Conservation (phyloP, 768 basidiomycete species). For the Naematelia encephala region DNA sequence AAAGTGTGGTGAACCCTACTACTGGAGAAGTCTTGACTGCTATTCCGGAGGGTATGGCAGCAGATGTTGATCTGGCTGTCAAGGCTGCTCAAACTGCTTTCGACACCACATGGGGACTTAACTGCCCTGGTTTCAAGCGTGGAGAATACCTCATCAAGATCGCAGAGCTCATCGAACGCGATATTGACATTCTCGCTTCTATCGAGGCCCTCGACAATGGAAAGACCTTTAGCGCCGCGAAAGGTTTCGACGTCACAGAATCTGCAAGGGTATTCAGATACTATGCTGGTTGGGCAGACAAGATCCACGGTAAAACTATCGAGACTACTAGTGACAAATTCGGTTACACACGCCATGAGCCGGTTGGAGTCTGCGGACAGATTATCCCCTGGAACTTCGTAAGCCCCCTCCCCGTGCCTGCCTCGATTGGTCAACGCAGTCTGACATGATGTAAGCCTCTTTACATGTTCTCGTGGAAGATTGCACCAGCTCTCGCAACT, state of each 20-base stretch:
- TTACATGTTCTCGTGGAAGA: conserved; percentile 64
- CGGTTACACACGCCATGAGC: conserved; percentile 73
- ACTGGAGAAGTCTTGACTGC: conserved; percentile 45
- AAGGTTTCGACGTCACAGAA: conserved; percentile 34
- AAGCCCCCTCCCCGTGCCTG: conserved; percentile 4
- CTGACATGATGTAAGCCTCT: conserved; percentile 24
- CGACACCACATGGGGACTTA: conserved; percentile 83
- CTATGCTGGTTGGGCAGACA: conserved; percentile 96
- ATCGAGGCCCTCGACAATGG: conserved; percentile 86
- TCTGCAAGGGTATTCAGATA: conserved; percentile 55
- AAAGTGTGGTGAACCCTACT: conserved; percentile 51
- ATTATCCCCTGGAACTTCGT: conserved; percentile 80
- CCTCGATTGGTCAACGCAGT: background rate
- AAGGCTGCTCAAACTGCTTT: conserved; percentile 77
- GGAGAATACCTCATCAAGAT: conserved; percentile 77
- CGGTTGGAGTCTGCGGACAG: conserved; percentile 67
- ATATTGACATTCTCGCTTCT: conserved; percentile 75
- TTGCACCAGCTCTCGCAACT: conserved; percentile 83
- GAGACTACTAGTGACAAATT: conserved; percentile 56
- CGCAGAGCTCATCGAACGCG: conserved; percentile 83
- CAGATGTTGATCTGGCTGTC: conserved; percentile 78
- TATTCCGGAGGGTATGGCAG: conserved; percentile 43
- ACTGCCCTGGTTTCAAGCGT: conserved; percentile 60
- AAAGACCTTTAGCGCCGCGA: conserved; percentile 59
- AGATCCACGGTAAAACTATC: conserved; percentile 76